Percentiles rank a stretch among this genome's conserved stretches.
Conservation (phyloP, 495 filamentous ascomycete genomes). For the Aspergillus leporis region DNA sequence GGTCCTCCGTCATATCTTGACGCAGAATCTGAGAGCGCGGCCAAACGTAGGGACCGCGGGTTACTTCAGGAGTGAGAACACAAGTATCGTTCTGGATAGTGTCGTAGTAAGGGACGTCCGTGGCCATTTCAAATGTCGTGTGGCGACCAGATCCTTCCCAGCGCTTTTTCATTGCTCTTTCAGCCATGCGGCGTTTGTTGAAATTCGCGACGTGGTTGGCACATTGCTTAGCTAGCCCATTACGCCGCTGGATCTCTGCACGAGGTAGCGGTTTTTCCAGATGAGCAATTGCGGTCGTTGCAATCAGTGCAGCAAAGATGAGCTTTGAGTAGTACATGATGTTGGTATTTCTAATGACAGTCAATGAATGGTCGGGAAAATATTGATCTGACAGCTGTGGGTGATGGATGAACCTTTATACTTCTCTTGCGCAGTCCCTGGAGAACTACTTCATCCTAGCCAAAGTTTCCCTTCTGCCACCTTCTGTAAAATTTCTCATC, state of each 20-base stretch:
- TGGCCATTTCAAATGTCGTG: conserved; percentile 1
- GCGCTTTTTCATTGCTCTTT: conserved; percentile 1
- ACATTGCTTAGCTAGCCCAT: not conserved
- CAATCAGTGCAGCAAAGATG: not conserved
- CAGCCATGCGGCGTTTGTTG: conserved; percentile 9
- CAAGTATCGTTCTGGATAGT: conserved; percentile 42
- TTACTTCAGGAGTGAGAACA: conserved; percentile 51
- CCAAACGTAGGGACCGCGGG: conserved; percentile 49
- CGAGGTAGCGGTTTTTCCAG: not conserved
- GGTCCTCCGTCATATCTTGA: conserved; percentile 51
- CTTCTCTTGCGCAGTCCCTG: not conserved
- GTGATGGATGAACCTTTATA: not conserved
- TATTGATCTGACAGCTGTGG: not conserved
- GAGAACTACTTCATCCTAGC: not conserved
- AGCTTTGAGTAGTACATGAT: not conserved
- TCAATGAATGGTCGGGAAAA: not conserved
- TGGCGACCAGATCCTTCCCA: not conserved
- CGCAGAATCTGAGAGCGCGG: conserved; percentile 31
- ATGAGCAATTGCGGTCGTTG: not conserved
- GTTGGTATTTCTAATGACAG: not conserved
- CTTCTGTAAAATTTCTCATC: not conserved
- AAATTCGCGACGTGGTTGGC: conserved; percentile 6
- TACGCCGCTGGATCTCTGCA: not conserved
- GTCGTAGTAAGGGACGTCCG: conserved; percentile 24
- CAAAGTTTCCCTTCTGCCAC: not conserved